Percentiles rank a stretch among this genome's conserved stretches.
These are phyloP conservation scores for Alternaria burnsii DNA, from an alignment of 2,329 filamentous ascomycete genomes.

Conservation along the genomic window DNA sequence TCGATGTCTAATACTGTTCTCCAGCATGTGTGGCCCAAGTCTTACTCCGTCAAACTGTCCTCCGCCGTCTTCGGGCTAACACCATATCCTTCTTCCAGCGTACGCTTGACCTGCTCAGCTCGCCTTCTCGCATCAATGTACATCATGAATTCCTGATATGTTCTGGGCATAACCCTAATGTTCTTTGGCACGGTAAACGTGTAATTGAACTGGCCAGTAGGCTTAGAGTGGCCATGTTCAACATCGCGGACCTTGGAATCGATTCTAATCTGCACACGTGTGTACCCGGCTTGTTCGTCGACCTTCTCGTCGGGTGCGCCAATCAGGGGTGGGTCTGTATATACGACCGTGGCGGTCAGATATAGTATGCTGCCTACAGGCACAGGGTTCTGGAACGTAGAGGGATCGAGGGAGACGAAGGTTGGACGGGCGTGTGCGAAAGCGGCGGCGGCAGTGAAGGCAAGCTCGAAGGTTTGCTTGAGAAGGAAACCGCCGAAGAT, in stretches of 20 bases:
- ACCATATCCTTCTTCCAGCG: slow-evolving; percentile 38
- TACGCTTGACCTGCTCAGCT: slow-evolving; percentile 59
- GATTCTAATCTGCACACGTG: slow-evolving; percentile 73
- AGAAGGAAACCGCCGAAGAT: slow-evolving; percentile 80
- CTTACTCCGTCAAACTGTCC: slow-evolving; percentile 49
- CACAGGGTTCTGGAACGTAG: slow-evolving; percentile 77
- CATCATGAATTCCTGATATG: slow-evolving; percentile 71
- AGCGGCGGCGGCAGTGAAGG: slow-evolving; percentile 76
- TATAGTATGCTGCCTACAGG: slow-evolving; percentile 79
- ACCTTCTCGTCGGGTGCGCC: slow-evolving; percentile 47
- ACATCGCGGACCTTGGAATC: slow-evolving; percentile 77
- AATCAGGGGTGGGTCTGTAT: slow-evolving; percentile 69
- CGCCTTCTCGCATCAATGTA: slow-evolving; percentile 69
- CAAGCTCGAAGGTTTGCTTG: slow-evolving; percentile 78
- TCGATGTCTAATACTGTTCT: not conserved
- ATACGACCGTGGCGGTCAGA: slow-evolving; percentile 74
- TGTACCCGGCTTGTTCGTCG: slow-evolving; percentile 56
- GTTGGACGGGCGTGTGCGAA: slow-evolving; percentile 75
- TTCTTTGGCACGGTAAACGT: slow-evolving; percentile 72
- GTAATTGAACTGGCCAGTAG: slow-evolving; percentile 79
- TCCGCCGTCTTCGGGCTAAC: slow-evolving; percentile 43
- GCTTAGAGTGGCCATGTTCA: slow-evolving; percentile 72
- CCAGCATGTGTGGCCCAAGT: not conserved
- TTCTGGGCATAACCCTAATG: slow-evolving; percentile 71
- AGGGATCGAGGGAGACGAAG: slow-evolving; percentile 76